Percentiles rank a stretch among this genome's conserved stretches.
Evolutionary conservation across 441 rosid genomes (phyloP).

Genomic region (Arabidopsis hybrid): DNA sequence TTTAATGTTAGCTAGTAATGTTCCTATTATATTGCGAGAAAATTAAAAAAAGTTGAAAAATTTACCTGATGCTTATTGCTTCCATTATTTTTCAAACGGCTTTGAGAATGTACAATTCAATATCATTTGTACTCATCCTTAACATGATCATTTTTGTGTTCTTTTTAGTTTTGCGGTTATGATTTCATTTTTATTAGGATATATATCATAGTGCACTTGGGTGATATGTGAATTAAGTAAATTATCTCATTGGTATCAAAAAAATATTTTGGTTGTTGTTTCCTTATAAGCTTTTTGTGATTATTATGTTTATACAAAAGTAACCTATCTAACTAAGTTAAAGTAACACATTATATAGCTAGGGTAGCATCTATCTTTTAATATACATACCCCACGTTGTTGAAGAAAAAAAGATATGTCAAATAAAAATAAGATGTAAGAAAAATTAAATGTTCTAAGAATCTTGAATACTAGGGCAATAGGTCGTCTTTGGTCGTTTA

Average conservation of each 20-base stretch:
- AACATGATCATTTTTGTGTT: neutral
- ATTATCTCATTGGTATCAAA: constrained; percentile 31
- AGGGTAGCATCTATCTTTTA: neutral
- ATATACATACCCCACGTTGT: constrained; percentile 4
- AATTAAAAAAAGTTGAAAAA: neutral
- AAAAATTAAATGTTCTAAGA: constrained; percentile 5
- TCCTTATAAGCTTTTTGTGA: constrained; percentile 26
- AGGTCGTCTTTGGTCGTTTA: constrained; percentile 31
- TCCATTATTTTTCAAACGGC: neutral
- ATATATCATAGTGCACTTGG: neutral
- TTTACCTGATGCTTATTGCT: neutral
- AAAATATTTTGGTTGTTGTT: constrained; percentile 19
- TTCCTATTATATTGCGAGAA: neutral
- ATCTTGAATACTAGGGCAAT: constrained; percentile 35
- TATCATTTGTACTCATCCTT: neutral
- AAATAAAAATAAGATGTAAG: constrained; percentile 1
- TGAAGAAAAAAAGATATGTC: neutral
- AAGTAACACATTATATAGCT: constrained; percentile 4
- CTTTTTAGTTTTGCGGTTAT: neutral
- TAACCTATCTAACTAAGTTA: constrained; percentile 15
- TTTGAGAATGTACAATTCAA: constrained; percentile 1
- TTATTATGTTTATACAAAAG: constrained; percentile 30
- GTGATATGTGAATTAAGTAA: constrained; percentile 31
- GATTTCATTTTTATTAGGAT: neutral
- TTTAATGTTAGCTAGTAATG: neutral